Base-by-base conservation (phyloP, 192 early-diverging fungal species). In the Coemansia sp. region DNA sequence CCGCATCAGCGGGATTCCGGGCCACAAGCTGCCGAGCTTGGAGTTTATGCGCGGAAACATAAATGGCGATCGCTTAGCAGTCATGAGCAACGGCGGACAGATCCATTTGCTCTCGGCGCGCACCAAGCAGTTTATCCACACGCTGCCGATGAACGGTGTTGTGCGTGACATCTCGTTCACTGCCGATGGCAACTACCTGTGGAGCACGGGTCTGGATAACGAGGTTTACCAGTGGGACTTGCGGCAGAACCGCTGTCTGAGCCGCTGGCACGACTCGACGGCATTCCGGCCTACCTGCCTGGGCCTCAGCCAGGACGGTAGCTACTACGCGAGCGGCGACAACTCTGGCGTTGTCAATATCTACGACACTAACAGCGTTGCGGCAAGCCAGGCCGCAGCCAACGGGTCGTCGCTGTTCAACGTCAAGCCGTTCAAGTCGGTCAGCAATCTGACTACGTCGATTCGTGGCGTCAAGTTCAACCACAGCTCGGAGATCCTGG, bases 171-270 rank as follows among this genome's bases (percentile, higher is more conserved):
- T 94, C 4, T 87, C 89, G 24, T 98, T 95, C 83, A 92, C 92
- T 0, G 75, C 77, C 15, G 94, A 98, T 74, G 90, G 92, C 17
- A 81, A 88, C 31, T 91, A 85, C 65, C 60, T 97, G 51, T 94
- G 85, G 82, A 89, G 89, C 27, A 83, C 94, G 40, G 92, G 93
- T 22, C 76, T 79, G 2, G 94, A 97, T 70, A 92, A 92, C 39
- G 91, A 93, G 65, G 84, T 96, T 3, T 98, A 96, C 72, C 91
- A 93, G 70, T 99, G 93, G 91, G 94, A 98, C 69, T 62, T 96
- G 41, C 84, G 84, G 12, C 70, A 86, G 29, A 88, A 92, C 46
- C 81, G 83, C 41, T 95, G 94, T 71, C 64, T 93, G 11, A 89
- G 92, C 65, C 83, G 86, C 53, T 98, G 94, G 84, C 56, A 77